Evolutionary conservation across 345 rosid genomes (phyloP).

Genomic region (Populus nigra): DNA sequence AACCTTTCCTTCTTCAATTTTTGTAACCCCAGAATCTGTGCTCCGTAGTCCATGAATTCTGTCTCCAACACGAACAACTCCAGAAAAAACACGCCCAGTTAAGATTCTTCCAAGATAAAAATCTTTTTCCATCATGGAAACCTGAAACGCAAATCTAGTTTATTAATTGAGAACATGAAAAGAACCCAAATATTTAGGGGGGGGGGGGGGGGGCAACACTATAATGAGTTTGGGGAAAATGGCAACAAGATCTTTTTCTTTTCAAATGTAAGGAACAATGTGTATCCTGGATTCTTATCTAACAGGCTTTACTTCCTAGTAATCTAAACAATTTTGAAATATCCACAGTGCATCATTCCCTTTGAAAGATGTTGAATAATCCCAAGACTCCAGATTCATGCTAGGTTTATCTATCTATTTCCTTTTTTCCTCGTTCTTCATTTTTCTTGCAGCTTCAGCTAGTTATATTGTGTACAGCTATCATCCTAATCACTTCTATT

Average conservation of each 20-base stretch:
- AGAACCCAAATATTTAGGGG: not conserved
- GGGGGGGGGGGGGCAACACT: not conserved
- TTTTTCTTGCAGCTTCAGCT: not conserved
- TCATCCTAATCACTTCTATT: too few relatives aligned
- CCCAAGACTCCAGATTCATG: not conserved
- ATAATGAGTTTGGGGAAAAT: not conserved
- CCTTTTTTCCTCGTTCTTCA: not conserved
- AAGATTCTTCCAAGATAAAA: constrained; percentile 88
- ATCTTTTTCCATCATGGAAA: constrained; percentile 97
- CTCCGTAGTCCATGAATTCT: constrained; percentile 70
- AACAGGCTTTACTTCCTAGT: not conserved
- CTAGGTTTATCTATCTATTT: not conserved
- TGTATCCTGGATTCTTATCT: too few relatives aligned
- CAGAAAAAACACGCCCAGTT: constrained; percentile 83
- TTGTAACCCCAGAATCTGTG: constrained; percentile 61
- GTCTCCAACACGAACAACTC: constrained; percentile 76
- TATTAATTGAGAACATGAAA: not conserved
- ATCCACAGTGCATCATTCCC: too few relatives aligned
- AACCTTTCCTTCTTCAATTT: constrained; percentile 98
- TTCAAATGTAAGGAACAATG: not conserved
- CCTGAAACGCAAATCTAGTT: constrained; percentile 45
- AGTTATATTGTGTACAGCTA: too few relatives aligned
- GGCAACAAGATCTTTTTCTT: not conserved
- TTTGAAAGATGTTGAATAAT: not conserved
- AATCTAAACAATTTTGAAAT: not conserved